phyloP scores from a whole-genome alignment of 1,284 basidiomycete species.

The Ceratobasidium sp. region DNA sequence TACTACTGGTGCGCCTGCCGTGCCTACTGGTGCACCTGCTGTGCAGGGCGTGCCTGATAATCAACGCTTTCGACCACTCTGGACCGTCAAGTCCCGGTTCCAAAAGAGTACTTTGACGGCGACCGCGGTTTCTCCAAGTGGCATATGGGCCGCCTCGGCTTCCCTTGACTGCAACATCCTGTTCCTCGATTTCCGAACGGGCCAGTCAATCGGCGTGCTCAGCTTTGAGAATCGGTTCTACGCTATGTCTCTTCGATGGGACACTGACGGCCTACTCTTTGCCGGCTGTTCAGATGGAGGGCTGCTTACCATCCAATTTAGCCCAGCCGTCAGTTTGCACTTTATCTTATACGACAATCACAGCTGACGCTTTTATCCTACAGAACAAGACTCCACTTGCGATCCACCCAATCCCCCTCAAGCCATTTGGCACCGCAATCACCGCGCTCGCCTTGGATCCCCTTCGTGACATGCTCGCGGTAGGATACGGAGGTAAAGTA shows the following conservation, averaged over 20 bases:
- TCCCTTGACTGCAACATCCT: conserved; percentile 9
- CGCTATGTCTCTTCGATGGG: neutral
- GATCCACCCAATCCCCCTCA: conserved; percentile 3
- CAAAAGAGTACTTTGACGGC: neutral
- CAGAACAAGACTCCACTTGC: conserved; percentile 3
- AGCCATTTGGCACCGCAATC: conserved; percentile 6
- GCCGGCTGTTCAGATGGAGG: neutral
- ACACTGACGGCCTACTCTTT: neutral
- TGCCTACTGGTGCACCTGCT: neutral
- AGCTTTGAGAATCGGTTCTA: neutral
- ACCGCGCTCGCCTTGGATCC: conserved; percentile 12
- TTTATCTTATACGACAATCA: neutral
- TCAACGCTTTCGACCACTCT: conserved; percentile 6
- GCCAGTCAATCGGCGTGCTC: conserved; percentile 10
- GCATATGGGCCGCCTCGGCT: neutral
- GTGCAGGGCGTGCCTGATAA: neutral
- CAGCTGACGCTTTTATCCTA: neutral
- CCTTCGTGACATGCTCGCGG: neutral
- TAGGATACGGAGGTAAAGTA: neutral
- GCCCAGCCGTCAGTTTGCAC: conserved; percentile 1
- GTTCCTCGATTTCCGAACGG: conserved; percentile 8
- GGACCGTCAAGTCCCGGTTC: conserved; percentile 1
- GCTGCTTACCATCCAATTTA: neutral
- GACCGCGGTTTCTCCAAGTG: neutral
- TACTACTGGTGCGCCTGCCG: neutral